Base-by-base conservation (phyloP, 768 basidiomycete genomes). In the Agrocybe pediades region DNA sequence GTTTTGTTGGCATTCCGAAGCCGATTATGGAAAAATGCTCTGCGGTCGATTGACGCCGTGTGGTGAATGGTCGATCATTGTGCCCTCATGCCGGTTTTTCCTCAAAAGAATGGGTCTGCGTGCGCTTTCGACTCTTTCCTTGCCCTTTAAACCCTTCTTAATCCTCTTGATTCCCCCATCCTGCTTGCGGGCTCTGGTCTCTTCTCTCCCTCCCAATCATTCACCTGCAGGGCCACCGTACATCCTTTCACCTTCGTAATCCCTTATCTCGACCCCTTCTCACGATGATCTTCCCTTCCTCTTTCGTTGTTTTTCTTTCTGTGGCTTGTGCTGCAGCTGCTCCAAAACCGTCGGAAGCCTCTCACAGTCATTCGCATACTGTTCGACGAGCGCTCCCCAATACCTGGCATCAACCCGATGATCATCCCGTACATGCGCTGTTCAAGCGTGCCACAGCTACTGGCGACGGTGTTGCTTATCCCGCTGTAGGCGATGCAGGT, bases 401-500 rank as follows among this genome's bases (percentile, higher is more conserved):
- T 16, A 51, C 65, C 6, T 92, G 90, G 90, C 83, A 80, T 63
- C 91, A 90, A 47, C 63, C 70, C 41, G 64, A 74, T 15, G 78
- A 77, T 58, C 88, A 91, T 61, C 82, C 82, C 3, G 82, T 77
- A 8, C 76, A 87, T 64, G 49, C 60, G 41, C 74, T 93, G 45
- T 92, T 92, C 71, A 78, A 73, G 61, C 85, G 89, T 48, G 78
- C 65, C 0, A 59, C 68, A 9, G 65, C 67, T 9, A 36, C 33
- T 4, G n/a, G n/a, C n/a, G 85, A 87, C 55, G 85, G 80, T 25
- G 62, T 64, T 4, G 54, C 53, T 52, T 88, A 85, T 60, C 66
- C 85, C 25, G 59, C 71, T 30, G 78, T 89, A 30, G 89, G 90
- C 53, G 79, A 86, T 9, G 71, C 77, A 16, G 76, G 88, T 88